These are phyloP conservation scores for Thielaviopsis musarum DNA, from an alignment of 2,329 filamentous ascomycete genomes.

Conservation along the genomic window DNA sequence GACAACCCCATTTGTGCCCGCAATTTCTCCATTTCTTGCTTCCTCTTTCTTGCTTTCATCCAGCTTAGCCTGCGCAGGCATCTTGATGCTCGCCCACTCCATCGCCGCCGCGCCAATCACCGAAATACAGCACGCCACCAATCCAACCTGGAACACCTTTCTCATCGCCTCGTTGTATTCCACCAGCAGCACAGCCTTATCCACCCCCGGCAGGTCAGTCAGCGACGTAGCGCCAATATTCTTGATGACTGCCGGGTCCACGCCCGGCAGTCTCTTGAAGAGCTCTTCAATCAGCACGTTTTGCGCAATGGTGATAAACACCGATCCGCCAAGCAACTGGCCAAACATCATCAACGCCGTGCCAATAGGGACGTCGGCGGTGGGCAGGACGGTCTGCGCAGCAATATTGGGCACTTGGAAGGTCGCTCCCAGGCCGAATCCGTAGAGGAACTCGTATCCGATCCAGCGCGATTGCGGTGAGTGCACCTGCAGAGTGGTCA, in stretches of 20 bases:
- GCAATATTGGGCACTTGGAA: constrained; percentile 30
- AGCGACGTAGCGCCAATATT: constrained; percentile 12
- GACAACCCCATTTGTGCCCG: too few species aligned
- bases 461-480: constrained; percentile 16
- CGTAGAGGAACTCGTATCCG: constrained; percentile 27
- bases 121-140: constrained; percentile 35
- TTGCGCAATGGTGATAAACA: constrained; percentile 29
- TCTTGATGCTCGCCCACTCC: constrained; percentile 39
- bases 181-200: constrained; percentile 29
- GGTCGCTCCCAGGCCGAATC: constrained; percentile 26
- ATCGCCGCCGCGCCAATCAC: constrained; percentile 37
- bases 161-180: constrained; percentile 47
- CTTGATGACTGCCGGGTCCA: constrained; percentile 14
- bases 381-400: constrained; percentile 28
- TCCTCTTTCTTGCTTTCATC: background rate
- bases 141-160: constrained; percentile 41
- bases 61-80: background rate
- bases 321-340: constrained; percentile 28
- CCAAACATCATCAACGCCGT: constrained; percentile 28
- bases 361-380: constrained; percentile 19
- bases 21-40: too few species aligned
- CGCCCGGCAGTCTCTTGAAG: constrained; percentile 18
- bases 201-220: constrained; percentile 23
- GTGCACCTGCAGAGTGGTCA: constrained; percentile 22
- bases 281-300: constrained; percentile 28